Base-by-base conservation (phyloP, 768 basidiomycete genomes). In the Leucosporidium creatinivorum region DNA sequence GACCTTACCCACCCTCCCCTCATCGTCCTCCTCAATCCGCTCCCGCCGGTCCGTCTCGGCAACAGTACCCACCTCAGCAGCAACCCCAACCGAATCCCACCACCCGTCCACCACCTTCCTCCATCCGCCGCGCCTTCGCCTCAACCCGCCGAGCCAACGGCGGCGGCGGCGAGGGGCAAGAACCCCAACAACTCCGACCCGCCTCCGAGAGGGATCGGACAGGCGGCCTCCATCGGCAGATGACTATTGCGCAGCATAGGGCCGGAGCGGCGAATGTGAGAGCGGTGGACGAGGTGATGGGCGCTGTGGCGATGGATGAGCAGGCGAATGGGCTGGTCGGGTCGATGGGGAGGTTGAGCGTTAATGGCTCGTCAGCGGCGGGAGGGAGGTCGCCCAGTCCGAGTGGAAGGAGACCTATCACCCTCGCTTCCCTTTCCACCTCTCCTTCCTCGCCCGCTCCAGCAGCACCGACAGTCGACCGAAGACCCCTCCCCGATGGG, bases 401-500 rank as follows among this genome's bases (percentile, higher is more conserved):
- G 19, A 31, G 50, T n/a, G 28, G 9, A 4, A 12, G 18, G n/a
- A 33, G 57, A 30, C 12, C 54, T 28, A 28, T 30, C 56, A 39
- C 21, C 56, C 6, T 58, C 56, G 56, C n/a, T 19, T 30, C 56
- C 19, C 23, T 19, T 1, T 47, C 48, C 4, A 26, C 50, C 7
- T 12, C 23, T 23, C 61, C 0, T 10, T 17, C 33, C 33, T 33
- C 33, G 33, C 33, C 33, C 33, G 4, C 33, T 33, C 33, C 33
- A 33, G 33, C 5, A 15, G 39, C 23, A 12, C 50, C 39, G 5
- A 13, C n/a, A 2, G 47, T 21, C 91, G 91, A 23, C 81, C 84
- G 8, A 89, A 93, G 60, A 3, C 87, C 86, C 59, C 82, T 99
- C 25, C 96, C 96, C 3, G 88, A 91, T 65, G 94, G 96, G 1